phyloP scores from a whole-genome alignment of 352 stramenopile species.

The Discostella stelligera region DNA sequence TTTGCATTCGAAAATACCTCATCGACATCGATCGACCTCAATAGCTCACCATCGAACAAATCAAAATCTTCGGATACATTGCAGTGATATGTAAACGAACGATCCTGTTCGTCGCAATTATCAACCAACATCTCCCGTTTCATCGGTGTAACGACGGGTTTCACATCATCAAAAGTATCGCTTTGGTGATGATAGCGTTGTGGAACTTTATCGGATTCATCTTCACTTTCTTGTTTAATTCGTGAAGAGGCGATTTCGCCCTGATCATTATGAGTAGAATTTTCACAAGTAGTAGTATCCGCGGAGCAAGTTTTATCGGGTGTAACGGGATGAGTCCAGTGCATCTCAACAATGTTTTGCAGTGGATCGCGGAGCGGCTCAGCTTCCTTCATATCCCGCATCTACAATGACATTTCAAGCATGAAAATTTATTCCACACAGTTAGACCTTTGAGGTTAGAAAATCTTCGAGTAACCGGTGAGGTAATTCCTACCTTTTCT shows the following conservation, averaged over 20 bases:
- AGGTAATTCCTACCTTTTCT: constrained; percentile 4
- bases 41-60: constrained; percentile 42
- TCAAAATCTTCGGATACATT: constrained; percentile 38
- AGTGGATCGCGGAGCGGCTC: no score
- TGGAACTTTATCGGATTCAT: neutral
- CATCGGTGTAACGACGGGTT: neutral
- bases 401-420: no score
- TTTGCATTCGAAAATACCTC: constrained; percentile 24
- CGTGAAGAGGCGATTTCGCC: neutral
- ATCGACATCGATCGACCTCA: constrained; percentile 21
- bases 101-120: constrained; percentile 19
- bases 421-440: neutral
- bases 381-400: no score
- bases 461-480: neutral
- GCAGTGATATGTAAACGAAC: neutral
- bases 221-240: neutral
- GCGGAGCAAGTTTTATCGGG: neutral
- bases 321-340: neutral
- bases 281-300: neutral
- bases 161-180: neutral
- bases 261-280: neutral
- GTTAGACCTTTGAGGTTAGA: neutral
- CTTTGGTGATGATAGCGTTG: neutral
- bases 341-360: neutral
- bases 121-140: constrained; percentile 5